Evolutionary conservation across 169 alveolate species (phyloP).

Genomic region (Cryptosporidium sp.): DNA sequence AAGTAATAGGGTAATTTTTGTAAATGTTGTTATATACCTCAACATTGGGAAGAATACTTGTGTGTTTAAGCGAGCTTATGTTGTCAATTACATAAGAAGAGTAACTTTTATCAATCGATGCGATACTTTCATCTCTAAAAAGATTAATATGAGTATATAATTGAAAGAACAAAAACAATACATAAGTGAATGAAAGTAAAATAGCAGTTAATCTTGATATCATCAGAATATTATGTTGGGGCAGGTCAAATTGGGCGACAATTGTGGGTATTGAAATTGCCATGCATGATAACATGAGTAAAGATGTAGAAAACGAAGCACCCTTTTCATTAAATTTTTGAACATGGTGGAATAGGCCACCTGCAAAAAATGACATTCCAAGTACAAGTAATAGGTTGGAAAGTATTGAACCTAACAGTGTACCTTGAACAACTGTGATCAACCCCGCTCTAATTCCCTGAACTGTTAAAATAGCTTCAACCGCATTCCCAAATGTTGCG

Average conservation of each 20-base stretch:
- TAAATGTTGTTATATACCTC: constrained; percentile 9
- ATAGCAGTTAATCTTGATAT: constrained; percentile 86
- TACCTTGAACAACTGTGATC: constrained; percentile 89
- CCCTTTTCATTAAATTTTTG: constrained; percentile 88
- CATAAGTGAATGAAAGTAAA: constrained; percentile 81
- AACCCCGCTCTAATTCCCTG: constrained; percentile 84
- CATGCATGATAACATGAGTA: constrained; percentile 84
- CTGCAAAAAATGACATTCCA: constrained; percentile 89
- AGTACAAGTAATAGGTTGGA: constrained; percentile 87
- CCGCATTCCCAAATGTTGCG: constrained; percentile 92
- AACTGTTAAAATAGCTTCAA: constrained; percentile 89
- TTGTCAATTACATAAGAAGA: neutral
- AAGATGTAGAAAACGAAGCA: constrained; percentile 86
- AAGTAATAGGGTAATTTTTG: neutral
- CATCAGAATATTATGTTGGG: constrained; percentile 78
- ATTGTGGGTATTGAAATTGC: constrained; percentile 86
- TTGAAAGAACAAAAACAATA: constrained; percentile 84
- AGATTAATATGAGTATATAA: constrained; percentile 84
- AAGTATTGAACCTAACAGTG: constrained; percentile 86
- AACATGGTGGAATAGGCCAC: constrained; percentile 87
- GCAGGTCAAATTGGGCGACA: constrained; percentile 65
- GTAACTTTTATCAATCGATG: constrained; percentile 10
- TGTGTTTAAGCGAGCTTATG: neutral
- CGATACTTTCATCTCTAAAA: constrained; percentile 81
- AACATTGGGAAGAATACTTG: neutral